Evolutionary conservation across 2,329 filamentous ascomycete species (phyloP).

Genomic region (Myriangium duriaei): DNA sequence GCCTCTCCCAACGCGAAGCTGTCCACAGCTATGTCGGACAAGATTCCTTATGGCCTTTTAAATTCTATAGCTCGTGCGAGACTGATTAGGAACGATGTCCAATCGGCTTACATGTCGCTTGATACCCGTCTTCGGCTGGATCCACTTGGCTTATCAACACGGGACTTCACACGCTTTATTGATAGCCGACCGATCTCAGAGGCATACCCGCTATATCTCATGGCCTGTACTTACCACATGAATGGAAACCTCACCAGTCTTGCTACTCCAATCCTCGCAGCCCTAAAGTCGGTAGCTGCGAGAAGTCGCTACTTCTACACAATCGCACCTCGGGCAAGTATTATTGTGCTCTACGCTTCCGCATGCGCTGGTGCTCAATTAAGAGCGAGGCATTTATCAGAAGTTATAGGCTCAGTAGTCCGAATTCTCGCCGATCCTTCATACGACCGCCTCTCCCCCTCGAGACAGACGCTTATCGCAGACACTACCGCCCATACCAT

Average conservation of each 20-base stretch:
- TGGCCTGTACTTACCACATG: constrained; percentile 36
- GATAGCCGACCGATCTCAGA: constrained; percentile 34
- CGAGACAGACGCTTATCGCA: too few species aligned
- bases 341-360: constrained; percentile 31
- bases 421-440: too few species aligned
- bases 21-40: constrained; percentile 27
- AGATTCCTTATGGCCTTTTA: constrained; percentile 30
- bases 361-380: constrained; percentile 28
- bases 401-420: too few species aligned
- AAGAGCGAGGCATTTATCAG: constrained; percentile 24
- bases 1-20: constrained; percentile 35
- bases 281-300: constrained; percentile 16
- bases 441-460: too few species aligned
- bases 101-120: constrained; percentile 36
- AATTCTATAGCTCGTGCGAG: constrained; percentile 38
- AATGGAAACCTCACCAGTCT: constrained; percentile 21
- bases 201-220: constrained; percentile 34
- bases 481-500: not conserved
- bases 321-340: constrained; percentile 25
- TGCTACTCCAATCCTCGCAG: constrained; percentile 22
- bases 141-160: constrained; percentile 28
- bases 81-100: constrained; percentile 33
- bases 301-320: constrained; percentile 2
- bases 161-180: constrained; percentile 35
- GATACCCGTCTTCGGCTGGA: constrained; percentile 37